These are phyloP conservation scores for Alisma plantagoaquatica DNA, from an alignment of 106 monocot genomes.

Conservation along the genomic window DNA sequence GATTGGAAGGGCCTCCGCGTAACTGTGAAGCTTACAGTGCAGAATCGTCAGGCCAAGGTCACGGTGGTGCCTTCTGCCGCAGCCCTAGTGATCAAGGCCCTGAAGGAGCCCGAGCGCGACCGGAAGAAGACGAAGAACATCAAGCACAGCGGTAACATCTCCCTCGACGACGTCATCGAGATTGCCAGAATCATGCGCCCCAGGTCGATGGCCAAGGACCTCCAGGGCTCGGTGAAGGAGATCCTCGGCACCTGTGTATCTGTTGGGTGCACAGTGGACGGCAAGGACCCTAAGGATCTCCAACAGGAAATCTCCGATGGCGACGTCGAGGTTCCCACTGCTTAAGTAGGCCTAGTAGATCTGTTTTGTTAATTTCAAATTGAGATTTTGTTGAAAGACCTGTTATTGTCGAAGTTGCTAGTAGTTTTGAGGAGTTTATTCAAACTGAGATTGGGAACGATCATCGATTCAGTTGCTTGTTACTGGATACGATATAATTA, in stretches of 20 bases:
- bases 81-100: slow-evolving; percentile 46
- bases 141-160: slow-evolving; percentile 49
- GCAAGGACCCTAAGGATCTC: slow-evolving; percentile 47
- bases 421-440: no score
- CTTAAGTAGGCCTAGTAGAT: no score
- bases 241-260: slow-evolving; percentile 52
- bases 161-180: slow-evolving; percentile 47
- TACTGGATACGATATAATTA: no score
- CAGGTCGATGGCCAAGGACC: slow-evolving; percentile 55
- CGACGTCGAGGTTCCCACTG: slow-evolving; percentile 24
- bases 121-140: slow-evolving; percentile 52
- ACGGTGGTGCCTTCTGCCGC: slow-evolving; percentile 44
- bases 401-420: no score
- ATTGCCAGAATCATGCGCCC: slow-evolving; percentile 36
- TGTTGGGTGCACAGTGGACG: slow-evolving; percentile 49
- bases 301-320: slow-evolving; percentile 31
- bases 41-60: slow-evolving; percentile 56
- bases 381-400: no score
- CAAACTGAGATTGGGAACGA: no score
- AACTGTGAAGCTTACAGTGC: slow-evolving; percentile 54
- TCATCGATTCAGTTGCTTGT: no score
- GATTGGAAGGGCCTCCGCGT: slow-evolving; percentile 60
- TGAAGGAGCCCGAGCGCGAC: slow-evolving; percentile 60
- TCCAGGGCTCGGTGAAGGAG: slow-evolving; percentile 42
- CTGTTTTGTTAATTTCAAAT: no score